Percentiles rank a stretch among this genome's conserved stretches.
Conservation (phyloP, 805 yeast species). For the Komagataella kurtzmanii region DNA sequence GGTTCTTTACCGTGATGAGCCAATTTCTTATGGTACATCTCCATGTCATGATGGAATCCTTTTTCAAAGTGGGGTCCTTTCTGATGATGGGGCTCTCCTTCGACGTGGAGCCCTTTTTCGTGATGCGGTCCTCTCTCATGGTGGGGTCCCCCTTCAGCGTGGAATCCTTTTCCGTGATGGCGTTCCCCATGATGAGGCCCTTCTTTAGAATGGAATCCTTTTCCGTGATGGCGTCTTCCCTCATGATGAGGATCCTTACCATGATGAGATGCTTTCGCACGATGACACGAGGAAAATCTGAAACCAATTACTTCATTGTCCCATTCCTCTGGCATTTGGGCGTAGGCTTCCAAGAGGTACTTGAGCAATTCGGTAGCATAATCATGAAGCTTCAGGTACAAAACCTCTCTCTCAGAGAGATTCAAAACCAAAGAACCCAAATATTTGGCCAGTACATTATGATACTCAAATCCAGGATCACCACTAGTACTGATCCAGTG, state of each 20-base stretch:
- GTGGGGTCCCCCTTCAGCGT: neutral
- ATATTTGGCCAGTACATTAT: conserved; percentile 39
- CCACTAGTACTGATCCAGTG: conserved; percentile 56
- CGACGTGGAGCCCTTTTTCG: neutral
- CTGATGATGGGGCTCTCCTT: neutral
- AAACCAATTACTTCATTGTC: conserved; percentile 7
- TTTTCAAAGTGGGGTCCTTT: neutral
- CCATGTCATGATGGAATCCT: neutral
- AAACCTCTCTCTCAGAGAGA: conserved; percentile 32
- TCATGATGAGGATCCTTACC: neutral
- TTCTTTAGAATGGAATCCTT: neutral
- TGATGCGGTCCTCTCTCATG: neutral
- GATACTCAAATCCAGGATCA: conserved; percentile 45
- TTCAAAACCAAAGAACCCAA: conserved; percentile 35
- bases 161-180: neutral
- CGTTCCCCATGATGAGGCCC: neutral
- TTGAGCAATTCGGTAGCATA: conserved; percentile 24
- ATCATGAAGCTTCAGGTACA: conserved; percentile 24
- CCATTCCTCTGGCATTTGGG: conserved; percentile 25
- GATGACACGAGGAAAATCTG: conserved; percentile 1
- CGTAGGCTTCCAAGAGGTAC: conserved; percentile 23
- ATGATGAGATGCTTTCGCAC: neutral
- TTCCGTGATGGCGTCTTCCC: neutral
- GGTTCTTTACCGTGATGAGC: neutral
- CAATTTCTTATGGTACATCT: neutral